Base-by-base conservation (phyloP, 768 basidiomycete genomes). In the Psilocybe azurescens region DNA sequence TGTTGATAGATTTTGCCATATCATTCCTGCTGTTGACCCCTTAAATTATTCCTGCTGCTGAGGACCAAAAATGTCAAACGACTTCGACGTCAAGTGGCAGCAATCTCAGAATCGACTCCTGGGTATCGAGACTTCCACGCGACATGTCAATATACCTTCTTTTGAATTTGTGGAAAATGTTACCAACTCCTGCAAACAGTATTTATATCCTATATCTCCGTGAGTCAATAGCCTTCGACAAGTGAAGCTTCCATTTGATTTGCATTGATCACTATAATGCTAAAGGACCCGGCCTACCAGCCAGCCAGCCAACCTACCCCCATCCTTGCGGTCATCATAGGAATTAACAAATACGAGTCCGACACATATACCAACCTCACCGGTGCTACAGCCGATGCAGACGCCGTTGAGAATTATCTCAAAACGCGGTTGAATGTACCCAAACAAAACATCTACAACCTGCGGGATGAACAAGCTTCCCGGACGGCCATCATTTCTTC, bases 311-410 rank as follows among this genome's bases (percentile, higher is more conserved):
- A 24, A 24, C 24, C 0, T 24, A 24, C 41, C 41, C 8, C 67
- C 47, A 70, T 81, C 50, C 77, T 79, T 13, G 79, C 79, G 8
- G 70, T 83, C 28, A 70, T 81, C 53, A 78, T 83, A 46, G 82
- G 81, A 11, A 81, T 83, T 51, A 74, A 82, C 60, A 41, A 72
- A 46, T 83, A 83, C 52, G 38, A 28, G 30, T 61, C 66, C 36
- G 20, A 52, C 14, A 62, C 60, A 5, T 68, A 70, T 58, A 28
- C 32, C 5, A 65, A 74, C 52, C 75, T 83, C 53, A 57, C 44
- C 8, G 77, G 74, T 20, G 80, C 80, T 4, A 77, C 75, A 4
- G 63, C 67, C 7, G 83, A 83, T 59, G 81, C 82, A 0, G 69
- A 78, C 59, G 72, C 72, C 6, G 70, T 83, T 48, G 70, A 73